Evolutionary conservation across 2,329 filamentous ascomycete genomes (phyloP).

Genomic region (Sclerotiophoma versabilis): DNA sequence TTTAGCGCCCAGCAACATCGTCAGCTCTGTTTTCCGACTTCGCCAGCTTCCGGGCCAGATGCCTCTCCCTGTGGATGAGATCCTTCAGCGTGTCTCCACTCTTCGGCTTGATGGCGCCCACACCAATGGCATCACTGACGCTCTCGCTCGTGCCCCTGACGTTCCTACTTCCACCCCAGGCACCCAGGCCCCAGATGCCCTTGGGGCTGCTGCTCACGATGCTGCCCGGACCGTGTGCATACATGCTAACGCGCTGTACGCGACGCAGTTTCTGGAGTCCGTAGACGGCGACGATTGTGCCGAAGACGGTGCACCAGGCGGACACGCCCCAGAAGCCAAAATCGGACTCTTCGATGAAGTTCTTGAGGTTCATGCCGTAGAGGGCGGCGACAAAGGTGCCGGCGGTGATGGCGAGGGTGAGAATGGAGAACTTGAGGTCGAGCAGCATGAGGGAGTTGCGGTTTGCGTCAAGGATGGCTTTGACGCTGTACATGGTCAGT

Average conservation of each 20-base stretch:
- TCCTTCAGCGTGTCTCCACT: slow-evolving; percentile 30
- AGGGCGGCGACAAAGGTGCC: slow-evolving; percentile 96
- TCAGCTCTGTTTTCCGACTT: slow-evolving; percentile 37
- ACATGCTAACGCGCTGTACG: slow-evolving; percentile 90
- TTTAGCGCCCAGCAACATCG: slow-evolving; percentile 22
- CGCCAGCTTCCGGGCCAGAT: slow-evolving; percentile 35
- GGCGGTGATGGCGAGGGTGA: slow-evolving; percentile 90
- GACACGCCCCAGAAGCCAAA: slow-evolving; percentile 84
- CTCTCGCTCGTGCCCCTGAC: slow-evolving; percentile 13
- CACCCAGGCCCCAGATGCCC: slow-evolving; percentile 37
- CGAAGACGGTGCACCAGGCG: slow-evolving; percentile 72
- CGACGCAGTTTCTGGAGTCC: slow-evolving; percentile 83
- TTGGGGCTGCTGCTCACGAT: slow-evolving; percentile 24
- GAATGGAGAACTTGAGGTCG: slow-evolving; percentile 94
- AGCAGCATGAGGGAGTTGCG: slow-evolving; percentile 97
- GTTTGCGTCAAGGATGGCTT: slow-evolving; percentile 96
- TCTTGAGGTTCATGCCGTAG: slow-evolving; percentile 99
- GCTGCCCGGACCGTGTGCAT: slow-evolving; percentile 54
- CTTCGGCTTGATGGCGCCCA: slow-evolving; percentile 27
- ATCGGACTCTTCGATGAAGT: slow-evolving; percentile 94
- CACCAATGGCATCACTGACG: slow-evolving; percentile 23
- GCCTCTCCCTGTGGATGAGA: slow-evolving; percentile 38
- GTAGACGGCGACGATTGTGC: slow-evolving; percentile 80
- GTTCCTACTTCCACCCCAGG: slow-evolving; percentile 35
- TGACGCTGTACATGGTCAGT: slow-evolving; percentile 68